Percentiles rank a stretch among this genome's conserved stretches.
These are phyloP conservation scores for Sordariomycetes sp. DNA, from an alignment of 2,329 filamentous ascomycete species.

Conservation along the genomic window DNA sequence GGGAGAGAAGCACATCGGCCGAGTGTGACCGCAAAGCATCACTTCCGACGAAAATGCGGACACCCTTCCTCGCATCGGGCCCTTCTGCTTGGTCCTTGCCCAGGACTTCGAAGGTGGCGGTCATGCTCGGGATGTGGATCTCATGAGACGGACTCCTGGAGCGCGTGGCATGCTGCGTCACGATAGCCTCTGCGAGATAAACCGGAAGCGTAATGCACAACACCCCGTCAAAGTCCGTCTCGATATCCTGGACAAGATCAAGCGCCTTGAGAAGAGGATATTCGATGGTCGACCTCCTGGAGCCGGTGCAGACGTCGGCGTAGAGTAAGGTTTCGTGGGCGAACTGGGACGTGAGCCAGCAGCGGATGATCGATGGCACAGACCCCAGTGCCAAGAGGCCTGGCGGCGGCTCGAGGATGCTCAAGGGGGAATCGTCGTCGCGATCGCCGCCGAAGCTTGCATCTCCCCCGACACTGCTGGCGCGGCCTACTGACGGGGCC, in stretches of 20 bases:
- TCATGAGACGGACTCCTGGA: constrained; percentile 63
- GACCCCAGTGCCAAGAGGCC: constrained; percentile 78
- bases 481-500: constrained; percentile 58
- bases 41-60: constrained; percentile 84
- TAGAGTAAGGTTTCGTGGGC: constrained; percentile 84
- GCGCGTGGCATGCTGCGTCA: constrained; percentile 64
- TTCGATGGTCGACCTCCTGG: constrained; percentile 77
- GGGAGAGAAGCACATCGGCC: constrained; percentile 84
- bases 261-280: constrained; percentile 64
- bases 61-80: constrained; percentile 32
- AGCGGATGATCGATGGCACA: constrained; percentile 88
- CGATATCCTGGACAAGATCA: constrained; percentile 55
- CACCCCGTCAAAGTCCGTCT: constrained; percentile 53
- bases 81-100: constrained; percentile 42
- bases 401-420: constrained; percentile 66
- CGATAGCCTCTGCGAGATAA: constrained; percentile 83
- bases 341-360: constrained; percentile 87
- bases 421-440: constrained; percentile 58
- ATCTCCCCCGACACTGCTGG: constrained; percentile 81
- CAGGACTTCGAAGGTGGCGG: constrained; percentile 66
- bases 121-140: constrained; percentile 60
- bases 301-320: constrained; percentile 85
- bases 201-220: constrained; percentile 67
- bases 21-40: constrained; percentile 78
- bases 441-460: constrained; percentile 49